phyloP scores from a whole-genome alignment of 2,329 filamentous ascomycete genomes.

The Ceratocystiopsis sp. region DNA sequence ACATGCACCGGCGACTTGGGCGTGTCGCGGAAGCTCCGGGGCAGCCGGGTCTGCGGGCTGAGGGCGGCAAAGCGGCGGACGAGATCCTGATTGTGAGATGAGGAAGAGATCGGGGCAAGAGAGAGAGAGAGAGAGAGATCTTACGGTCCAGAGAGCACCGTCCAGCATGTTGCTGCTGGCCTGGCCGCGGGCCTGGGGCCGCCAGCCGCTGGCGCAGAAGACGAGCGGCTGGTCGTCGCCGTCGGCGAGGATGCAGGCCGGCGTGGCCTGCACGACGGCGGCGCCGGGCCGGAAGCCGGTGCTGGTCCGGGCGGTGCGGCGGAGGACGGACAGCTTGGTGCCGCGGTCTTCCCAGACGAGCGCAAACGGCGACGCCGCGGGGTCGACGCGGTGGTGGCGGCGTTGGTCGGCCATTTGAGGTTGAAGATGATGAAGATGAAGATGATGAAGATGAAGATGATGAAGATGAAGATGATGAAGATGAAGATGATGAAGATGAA shows the following conservation, averaged over 20 bases:
- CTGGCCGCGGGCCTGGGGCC: background rate
- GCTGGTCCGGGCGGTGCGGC: rapidly evolving
- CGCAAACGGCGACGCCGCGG: background rate
- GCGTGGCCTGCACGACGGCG: background rate
- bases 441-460: too few relatives aligned
- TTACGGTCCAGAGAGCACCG: constrained; percentile 3
- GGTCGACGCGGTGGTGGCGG: too few relatives aligned
- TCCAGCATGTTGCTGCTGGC: background rate
- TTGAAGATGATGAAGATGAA: background rate
- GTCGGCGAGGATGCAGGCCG: constrained; percentile 4
- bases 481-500: too few relatives aligned
- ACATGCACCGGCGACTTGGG: constrained; percentile 1
- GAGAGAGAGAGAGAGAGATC: too few relatives aligned
- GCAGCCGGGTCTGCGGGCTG: background rate
- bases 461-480: too few relatives aligned
- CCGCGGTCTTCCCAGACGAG: constrained; percentile 3
- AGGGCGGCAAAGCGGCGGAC: background rate
- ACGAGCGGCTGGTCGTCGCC: background rate
- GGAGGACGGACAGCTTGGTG: background rate
- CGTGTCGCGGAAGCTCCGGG: constrained; percentile 2
- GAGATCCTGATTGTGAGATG: background rate
- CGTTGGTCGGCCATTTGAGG: too few relatives aligned
- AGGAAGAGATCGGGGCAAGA: too few relatives aligned
- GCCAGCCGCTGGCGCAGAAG: constrained; percentile 6
- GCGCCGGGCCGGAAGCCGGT: background rate